Base-by-base conservation (phyloP, 495 filamentous ascomycete genomes). In the Penicillium odoratum region DNA sequence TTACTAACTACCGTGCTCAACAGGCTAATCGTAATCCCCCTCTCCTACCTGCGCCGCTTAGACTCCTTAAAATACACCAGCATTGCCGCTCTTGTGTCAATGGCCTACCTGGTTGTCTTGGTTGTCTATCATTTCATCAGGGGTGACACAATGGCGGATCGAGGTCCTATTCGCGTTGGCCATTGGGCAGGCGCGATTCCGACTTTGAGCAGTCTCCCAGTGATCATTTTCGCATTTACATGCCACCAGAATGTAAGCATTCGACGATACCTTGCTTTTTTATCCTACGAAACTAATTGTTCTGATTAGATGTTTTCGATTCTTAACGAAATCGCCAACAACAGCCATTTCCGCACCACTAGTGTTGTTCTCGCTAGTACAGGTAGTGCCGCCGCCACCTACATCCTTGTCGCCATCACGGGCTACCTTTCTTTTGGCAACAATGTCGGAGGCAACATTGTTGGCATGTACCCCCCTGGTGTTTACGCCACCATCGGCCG, bases 31-130 rank as follows among this genome's bases (percentile, higher is more conserved):
- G 88, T 98, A 55, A 97, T 98, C 59, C 94, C 94, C 10, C 74
- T 98, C 53, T 93, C 92, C 29, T 98, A 97, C 64, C 79, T 97
- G 7, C 88, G 91, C 55, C 85, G 90, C 16, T 76, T 98, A 29
- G 94, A 98, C 71, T 97, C 93, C 28, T 78, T 98, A 52, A 98
- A 98, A 75, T 98, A 98, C 64, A 98, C 95, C 6, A 96, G 92
- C 65, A 79, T 98, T 59, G 83, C 96, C 48, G 95, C 94, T 1
- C 78, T 98, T 55, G 78, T 96, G 28, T 93, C 93, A 0, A 98
- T 98, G 75, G 91, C 88, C 40, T 98, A 98, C 65, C 78, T 98
- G 38, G 89, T 97, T 34, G 78, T 98, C 43, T 78, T 98, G 43
- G 92, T 98, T 0, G 82, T 97, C 13, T 94, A 92, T 52, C 92